phyloP scores from a whole-genome alignment of 179 eudicot species.

The Beta macrorhiza region DNA sequence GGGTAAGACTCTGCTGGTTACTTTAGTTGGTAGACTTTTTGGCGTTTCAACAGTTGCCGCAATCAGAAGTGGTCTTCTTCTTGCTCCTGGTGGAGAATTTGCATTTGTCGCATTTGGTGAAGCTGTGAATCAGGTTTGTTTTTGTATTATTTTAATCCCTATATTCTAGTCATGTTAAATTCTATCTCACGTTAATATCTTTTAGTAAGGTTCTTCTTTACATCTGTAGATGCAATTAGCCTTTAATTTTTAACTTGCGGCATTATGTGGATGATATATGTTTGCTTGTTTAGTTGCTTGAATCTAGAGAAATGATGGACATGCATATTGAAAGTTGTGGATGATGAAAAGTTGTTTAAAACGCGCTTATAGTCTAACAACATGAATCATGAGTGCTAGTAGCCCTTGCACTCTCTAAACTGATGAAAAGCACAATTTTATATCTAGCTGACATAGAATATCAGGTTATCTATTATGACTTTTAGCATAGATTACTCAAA shows the following conservation, averaged over 20 bases:
- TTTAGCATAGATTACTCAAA: slow-evolving; percentile 7
- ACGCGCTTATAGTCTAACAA: neutral
- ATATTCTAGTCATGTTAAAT: slow-evolving; percentile 9
- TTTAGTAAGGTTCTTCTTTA: neutral
- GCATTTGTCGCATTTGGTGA: slow-evolving; percentile 99
- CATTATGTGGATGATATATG: neutral
- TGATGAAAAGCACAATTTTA: neutral
- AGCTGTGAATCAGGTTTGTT: slow-evolving; percentile 94
- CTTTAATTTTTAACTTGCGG: neutral
- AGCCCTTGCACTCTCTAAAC: neutral
- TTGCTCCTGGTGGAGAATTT: slow-evolving; percentile 99
- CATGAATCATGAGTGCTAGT: neutral
- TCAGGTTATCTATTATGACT: neutral
- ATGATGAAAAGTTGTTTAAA: neutral
- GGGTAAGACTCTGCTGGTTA: slow-evolving; percentile 83
- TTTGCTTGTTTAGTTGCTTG: neutral
- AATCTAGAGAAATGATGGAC: neutral
- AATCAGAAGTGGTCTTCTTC: slow-evolving; percentile 83
- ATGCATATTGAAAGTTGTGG: neutral
- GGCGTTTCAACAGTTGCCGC: slow-evolving; percentile 85
- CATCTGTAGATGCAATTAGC: slow-evolving; percentile 7
- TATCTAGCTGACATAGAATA: neutral
- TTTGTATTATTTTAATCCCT: neutral
- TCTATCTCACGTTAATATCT: slow-evolving; percentile 1
- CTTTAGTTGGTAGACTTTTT: slow-evolving; percentile 74